Evolutionary conservation across 1,284 basidiomycete genomes (phyloP).

Genomic region (Ceratobasidium papillatum): DNA sequence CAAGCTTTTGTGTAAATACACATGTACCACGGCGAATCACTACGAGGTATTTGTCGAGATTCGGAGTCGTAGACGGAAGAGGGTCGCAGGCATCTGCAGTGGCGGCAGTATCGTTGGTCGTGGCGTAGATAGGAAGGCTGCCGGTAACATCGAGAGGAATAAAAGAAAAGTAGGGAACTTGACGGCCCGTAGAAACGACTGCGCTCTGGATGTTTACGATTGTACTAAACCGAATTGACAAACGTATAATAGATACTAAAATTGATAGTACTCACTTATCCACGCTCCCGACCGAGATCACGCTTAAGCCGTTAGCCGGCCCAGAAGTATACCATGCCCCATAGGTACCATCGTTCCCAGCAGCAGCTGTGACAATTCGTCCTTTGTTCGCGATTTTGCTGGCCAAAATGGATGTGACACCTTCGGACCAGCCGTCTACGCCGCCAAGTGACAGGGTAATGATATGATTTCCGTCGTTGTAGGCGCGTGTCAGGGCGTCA

Average conservation of each 20-base stretch:
- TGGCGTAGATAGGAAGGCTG: slow-evolving; percentile 47
- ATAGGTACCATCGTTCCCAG: slow-evolving; percentile 44
- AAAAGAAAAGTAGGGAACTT: not conserved
- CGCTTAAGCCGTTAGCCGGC: slow-evolving; percentile 41
- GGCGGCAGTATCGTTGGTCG: slow-evolving; percentile 47
- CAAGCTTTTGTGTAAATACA: slow-evolving; percentile 59
- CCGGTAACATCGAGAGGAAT: not conserved
- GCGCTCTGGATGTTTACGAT: slow-evolving; percentile 34
- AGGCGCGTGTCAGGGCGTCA: slow-evolving; percentile 44
- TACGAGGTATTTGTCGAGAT: slow-evolving; percentile 60
- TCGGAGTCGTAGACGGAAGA: slow-evolving; percentile 62
- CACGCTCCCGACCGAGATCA: slow-evolving; percentile 44
- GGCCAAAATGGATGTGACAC: slow-evolving; percentile 50
- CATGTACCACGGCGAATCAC: slow-evolving; percentile 64
- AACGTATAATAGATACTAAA: not conserved
- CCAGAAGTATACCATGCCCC: slow-evolving; percentile 42
- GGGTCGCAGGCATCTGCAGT: slow-evolving; percentile 64
- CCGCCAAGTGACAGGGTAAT: slow-evolving; percentile 55
- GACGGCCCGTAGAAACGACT: slow-evolving; percentile 21
- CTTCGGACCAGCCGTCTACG: slow-evolving; percentile 51
- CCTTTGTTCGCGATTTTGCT: slow-evolving; percentile 51
- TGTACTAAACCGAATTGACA: slow-evolving; percentile 5
- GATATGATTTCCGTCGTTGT: slow-evolving; percentile 53
- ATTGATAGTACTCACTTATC: slow-evolving; percentile 40
- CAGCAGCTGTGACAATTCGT: slow-evolving; percentile 47